phyloP scores from a whole-genome alignment of 2,329 filamentous ascomycete genomes.

The Talaromyces albobiverticillius region DNA sequence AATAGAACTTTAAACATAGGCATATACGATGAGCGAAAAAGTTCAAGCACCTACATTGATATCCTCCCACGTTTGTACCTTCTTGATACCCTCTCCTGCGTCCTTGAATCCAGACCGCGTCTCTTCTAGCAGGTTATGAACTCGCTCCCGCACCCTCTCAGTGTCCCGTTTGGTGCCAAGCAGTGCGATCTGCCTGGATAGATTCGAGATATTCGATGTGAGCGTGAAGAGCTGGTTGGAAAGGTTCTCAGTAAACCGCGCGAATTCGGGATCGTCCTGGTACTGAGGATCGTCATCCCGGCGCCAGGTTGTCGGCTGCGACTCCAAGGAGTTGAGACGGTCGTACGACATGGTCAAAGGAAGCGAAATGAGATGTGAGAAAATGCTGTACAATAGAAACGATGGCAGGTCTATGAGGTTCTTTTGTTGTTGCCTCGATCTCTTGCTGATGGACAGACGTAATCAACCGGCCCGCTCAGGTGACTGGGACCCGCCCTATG shows the following conservation, averaged over 20 bases:
- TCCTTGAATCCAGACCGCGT: conserved; percentile 84
- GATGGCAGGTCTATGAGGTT: conserved; percentile 4
- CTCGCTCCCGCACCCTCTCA: conserved; percentile 82
- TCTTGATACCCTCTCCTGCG: conserved; percentile 90
- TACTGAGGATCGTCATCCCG: conserved; percentile 71
- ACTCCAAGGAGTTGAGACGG: conserved; percentile 78
- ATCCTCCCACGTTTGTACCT: conserved; percentile 81
- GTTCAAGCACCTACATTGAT: conserved; percentile 71
- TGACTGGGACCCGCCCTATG: conserved; percentile 10
- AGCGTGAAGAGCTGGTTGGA: conserved; percentile 87
- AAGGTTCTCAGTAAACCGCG: conserved; percentile 74
- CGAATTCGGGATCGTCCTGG: conserved; percentile 89
- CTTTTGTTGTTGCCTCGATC: conserved; percentile 14
- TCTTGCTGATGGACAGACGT: conserved; percentile 9
- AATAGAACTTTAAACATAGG: too few relatives aligned
- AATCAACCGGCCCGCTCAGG: conserved; percentile 10
- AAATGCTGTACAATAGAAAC: conserved; percentile 11
- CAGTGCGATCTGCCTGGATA: conserved; percentile 79
- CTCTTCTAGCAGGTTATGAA: conserved; percentile 83
- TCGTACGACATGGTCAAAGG: conserved; percentile 77
- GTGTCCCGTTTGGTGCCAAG: conserved; percentile 90
- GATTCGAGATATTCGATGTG: conserved; percentile 79
- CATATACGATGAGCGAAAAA: too few relatives aligned
- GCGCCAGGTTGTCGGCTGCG: conserved; percentile 67
- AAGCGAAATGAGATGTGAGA: conserved; percentile 1